Base-by-base conservation (phyloP, 2,329 filamentous ascomycete species). In the Stemphylium beticola region DNA sequence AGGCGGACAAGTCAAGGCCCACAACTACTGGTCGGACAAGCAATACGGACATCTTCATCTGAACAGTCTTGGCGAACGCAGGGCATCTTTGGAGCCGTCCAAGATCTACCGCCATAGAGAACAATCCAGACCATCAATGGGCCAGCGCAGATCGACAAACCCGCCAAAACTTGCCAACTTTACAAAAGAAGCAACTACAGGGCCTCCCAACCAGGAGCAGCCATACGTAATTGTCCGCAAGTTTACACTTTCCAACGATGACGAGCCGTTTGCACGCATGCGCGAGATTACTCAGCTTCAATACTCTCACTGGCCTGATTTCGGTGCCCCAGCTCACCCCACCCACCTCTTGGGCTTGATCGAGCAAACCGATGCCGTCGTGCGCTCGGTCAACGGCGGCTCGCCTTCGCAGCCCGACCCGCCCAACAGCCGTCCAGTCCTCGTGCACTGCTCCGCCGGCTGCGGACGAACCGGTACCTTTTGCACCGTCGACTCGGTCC, bases 221-320 rank as follows among this genome's bases (percentile, higher is more conserved):
- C 90, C 92, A 1, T 89, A 88, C 70, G 91, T 96, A 47, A 87
- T 89, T 43, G 86, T 98, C 36, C 89, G 95, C 40, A 95, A 95
- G 72, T 95, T 98, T 68, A 89, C 90, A 0, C 79, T 99, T 24
- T 88, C 87, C 1, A 91, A 98, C 71, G 79, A 86, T 2, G 80
- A 84, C 1, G 84, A 90, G 53, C 93, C 93, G 0, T 97, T 96
- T 69, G 85, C 87, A 17, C 90, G 92, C 0, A 89, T 96, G 62
- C 89, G 93, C 20, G 93, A 98, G 75, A 89, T 99, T 58, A 97
- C 93, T 0, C 95, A 99, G 65, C 80, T 99, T 12, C 93, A 98
- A 71, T 98, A 97, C 73, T 87, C 92, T 0, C 88, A 89, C n/a
- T 99, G 95, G 95, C 95, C 95, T 0, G 95, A 99, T 70, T 97